Percentiles rank a stretch among this genome's conserved stretches.
Conservation (phyloP, 1,139 yeast species). For the Geotrichum cucujoidarum region DNA sequence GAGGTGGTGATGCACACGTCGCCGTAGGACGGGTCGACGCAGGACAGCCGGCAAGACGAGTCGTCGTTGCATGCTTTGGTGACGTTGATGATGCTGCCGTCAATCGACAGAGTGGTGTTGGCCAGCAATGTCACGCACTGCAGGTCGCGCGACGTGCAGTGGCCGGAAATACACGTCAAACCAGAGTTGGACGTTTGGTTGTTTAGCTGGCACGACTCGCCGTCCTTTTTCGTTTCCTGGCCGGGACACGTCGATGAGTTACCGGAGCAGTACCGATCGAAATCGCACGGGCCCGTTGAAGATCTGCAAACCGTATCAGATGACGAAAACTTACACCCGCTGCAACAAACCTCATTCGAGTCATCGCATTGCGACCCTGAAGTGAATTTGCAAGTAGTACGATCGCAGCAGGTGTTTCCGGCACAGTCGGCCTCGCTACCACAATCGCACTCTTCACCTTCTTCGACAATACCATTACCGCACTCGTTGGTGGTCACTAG, state of each 20-base stretch:
- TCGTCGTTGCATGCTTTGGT: constrained; percentile 34
- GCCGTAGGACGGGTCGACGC: constrained; percentile 32
- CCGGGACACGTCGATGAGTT: constrained; percentile 36
- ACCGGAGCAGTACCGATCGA: constrained; percentile 38
- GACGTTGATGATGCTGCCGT: constrained; percentile 29
- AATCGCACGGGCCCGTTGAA: constrained; percentile 39
- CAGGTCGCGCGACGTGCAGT: constrained; percentile 38
- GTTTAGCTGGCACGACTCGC: constrained; percentile 30
- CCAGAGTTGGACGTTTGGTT: constrained; percentile 22
- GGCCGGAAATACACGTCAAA: constrained; percentile 38
- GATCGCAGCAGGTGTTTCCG: constrained; percentile 37
- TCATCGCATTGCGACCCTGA: constrained; percentile 38
- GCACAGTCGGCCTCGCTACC: constrained; percentile 31
- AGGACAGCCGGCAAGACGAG: constrained; percentile 33
- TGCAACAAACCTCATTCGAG: constrained; percentile 37
- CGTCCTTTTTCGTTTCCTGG: constrained; percentile 31
- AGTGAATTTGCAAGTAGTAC: constrained; percentile 37
- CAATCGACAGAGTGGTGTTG: constrained; percentile 28
- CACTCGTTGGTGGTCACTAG: constrained; percentile 37
- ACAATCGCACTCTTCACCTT: constrained; percentile 42
- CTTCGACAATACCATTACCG: constrained; percentile 43
- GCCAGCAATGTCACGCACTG: constrained; percentile 35
- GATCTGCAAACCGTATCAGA: constrained; percentile 33
- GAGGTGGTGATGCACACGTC: constrained; percentile 31
- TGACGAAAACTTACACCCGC: constrained; percentile 34